phyloP scores from a whole-genome alignment of 768 basidiomycete genomes.

The Phylloporus arenicola region DNA sequence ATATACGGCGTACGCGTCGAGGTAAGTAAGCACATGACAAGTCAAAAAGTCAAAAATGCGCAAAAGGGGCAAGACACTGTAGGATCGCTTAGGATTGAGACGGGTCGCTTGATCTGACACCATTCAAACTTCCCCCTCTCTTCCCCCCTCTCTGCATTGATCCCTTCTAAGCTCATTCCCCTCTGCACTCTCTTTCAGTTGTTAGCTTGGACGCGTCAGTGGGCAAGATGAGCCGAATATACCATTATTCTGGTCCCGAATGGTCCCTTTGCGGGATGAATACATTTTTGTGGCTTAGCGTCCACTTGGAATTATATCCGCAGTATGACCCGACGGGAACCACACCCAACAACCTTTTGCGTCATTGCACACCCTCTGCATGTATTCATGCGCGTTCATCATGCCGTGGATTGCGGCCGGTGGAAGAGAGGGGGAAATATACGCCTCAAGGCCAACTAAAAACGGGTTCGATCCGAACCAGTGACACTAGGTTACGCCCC shows the following conservation, averaged over 20 bases:
- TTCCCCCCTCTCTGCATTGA: not conserved
- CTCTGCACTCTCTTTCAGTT: not conserved
- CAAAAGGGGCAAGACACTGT: not conserved
- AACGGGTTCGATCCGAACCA: slow-evolving; percentile 4
- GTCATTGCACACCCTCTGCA: slow-evolving; percentile 1
- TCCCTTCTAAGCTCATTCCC: not conserved
- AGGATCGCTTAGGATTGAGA: not conserved
- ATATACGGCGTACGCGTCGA: not conserved
- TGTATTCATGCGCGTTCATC: not conserved
- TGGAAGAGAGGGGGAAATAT: not conserved
- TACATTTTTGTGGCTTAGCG: slow-evolving; percentile 18
- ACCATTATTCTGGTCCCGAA: slow-evolving; percentile 1
- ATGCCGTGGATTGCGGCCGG: not conserved
- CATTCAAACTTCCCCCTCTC: not conserved
- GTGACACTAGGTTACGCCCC: slow-evolving; percentile 12
- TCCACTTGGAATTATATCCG: slow-evolving; percentile 1
- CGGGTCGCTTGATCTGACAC: not conserved
- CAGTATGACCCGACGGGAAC: not conserved
- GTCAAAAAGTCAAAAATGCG: slow-evolving; percentile 1
- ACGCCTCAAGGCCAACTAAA: slow-evolving; percentile 8
- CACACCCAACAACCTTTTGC: not conserved
- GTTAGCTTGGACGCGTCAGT: not conserved
- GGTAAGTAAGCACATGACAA: not conserved
- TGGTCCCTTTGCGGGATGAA: not conserved
- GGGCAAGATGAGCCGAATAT: not conserved